These are phyloP conservation scores for Eutrema yunnanense DNA, from an alignment of 345 rosid genomes.

Conservation along the genomic window DNA sequence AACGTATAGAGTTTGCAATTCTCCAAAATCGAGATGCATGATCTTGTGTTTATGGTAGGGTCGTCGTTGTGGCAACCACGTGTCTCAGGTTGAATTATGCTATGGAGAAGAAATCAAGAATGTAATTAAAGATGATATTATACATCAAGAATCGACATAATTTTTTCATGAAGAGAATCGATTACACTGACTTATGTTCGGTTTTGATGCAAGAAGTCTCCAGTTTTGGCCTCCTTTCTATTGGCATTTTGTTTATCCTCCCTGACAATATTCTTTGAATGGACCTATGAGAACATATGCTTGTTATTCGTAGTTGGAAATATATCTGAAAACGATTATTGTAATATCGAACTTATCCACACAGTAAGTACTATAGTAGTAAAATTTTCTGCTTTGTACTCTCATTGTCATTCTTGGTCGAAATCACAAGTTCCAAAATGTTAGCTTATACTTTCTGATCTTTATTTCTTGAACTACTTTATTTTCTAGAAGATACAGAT, in stretches of 20 bases:
- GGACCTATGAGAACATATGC: constrained; percentile 30
- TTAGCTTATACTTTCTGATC: neutral
- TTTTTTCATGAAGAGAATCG: constrained; percentile 1
- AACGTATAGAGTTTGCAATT: constrained; percentile 67
- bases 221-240: constrained; percentile 45
- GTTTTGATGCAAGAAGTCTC: constrained; percentile 64
- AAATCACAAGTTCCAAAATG: neutral
- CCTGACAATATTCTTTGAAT: constrained; percentile 35
- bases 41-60: constrained; percentile 38
- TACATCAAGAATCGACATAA: constrained; percentile 13
- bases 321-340: neutral
- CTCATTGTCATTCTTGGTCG: neutral
- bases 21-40: constrained; percentile 45
- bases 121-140: constrained; percentile 4
- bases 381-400: neutral
- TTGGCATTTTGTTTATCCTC: constrained; percentile 34
- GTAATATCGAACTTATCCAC: neutral
- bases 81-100: constrained; percentile 43
- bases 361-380: neutral
- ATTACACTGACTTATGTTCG: constrained; percentile 52
- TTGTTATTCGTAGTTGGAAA: neutral
- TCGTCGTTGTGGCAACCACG: constrained; percentile 36
- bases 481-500: constrained; percentile 13
- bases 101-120: constrained; percentile 2
- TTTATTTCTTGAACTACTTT: constrained; percentile 1